Conservation (phyloP, 2,329 filamentous ascomycete genomes). For the Aspergillus calidoustus region DNA sequence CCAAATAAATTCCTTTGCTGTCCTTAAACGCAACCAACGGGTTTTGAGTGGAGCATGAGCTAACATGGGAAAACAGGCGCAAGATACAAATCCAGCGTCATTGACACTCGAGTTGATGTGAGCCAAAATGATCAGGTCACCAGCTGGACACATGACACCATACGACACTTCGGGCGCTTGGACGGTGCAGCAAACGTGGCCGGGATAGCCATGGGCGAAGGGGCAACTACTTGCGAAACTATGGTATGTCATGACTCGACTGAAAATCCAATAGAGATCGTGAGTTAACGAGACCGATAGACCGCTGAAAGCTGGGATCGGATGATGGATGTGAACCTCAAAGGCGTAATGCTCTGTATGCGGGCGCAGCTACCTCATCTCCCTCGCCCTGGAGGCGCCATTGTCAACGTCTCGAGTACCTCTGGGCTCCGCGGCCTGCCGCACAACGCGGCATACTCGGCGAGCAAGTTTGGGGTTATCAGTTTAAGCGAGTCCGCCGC, state of each 20-base stretch:
- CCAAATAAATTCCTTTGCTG: too few species aligned
- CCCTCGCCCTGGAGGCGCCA: not conserved
- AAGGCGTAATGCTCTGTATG: not conserved
- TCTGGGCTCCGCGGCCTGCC: not conserved
- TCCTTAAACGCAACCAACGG: too few species aligned
- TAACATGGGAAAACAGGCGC: not conserved
- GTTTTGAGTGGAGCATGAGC: not conserved
- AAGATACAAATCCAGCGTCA: not conserved
- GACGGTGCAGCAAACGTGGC: not conserved
- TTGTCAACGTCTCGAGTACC: slow-evolving; percentile 1
- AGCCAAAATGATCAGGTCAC: not conserved
- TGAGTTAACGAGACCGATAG: not conserved
- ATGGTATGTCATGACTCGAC: not conserved
- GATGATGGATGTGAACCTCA: not conserved
- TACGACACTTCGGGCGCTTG: not conserved
- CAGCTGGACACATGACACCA: not conserved
- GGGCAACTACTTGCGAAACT: not conserved
- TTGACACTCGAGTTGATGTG: not conserved
- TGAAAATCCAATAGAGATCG: not conserved
- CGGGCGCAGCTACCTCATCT: not conserved
- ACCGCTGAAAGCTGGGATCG: not conserved
- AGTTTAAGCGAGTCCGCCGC: not conserved
- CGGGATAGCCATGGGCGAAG: not conserved
- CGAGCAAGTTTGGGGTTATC: not conserved
- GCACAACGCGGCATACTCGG: not conserved